Base-by-base conservation (phyloP, 2,329 filamentous ascomycete genomes). In the Harringtonia lauricola region DNA sequence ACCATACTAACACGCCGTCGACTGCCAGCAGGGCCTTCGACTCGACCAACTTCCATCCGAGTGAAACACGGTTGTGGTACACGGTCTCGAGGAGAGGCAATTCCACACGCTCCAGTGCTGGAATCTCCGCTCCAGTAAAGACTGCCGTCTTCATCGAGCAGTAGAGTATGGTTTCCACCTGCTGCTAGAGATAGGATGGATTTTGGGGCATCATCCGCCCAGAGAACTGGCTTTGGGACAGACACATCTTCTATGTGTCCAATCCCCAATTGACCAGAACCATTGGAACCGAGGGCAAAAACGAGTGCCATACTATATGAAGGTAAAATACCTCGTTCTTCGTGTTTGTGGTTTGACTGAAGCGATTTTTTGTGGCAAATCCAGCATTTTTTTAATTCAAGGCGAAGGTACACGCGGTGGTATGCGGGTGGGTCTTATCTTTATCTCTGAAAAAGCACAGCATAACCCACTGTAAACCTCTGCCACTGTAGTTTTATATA, bases 161-260 rank as follows among this genome's bases (percentile, higher is more conserved):
- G 59, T 4, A 95, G 64, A 0, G 87, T 94, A 60, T 95, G 90
- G 56, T 95, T 95, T 2, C 89, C 89, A 4, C 90, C 90, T 8
- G 86, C 69, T 18, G 65, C 64, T 10, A 72, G 59, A 35, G 58
- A 59, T 41, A 57, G 52, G 44, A 71, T 58, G 15, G 59, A 49
- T 22, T 59, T 55, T 14, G 64, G 57, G 24, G 55, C 52, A 14
- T 60, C 57, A 3, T 65, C 59, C 7, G 65, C 57, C 58, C 86
- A 83, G n/a, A 72, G 53, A 49, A 76, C 79, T 49, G 64, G 67
- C 49, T 80, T 76, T 2, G 83, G 81, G 0, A 75, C 66, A 1
- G 80, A 81, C 39, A 85, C 76, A 54, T 88, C 83, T 57, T 86
- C 77, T 48, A 67, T 70, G 59, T 87, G 83, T 18, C 76, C 76